A percentile compares a stretch with the other conserved stretches of the same genome.
These are phyloP conservation scores for Iberis pinnata DNA, from an alignment of 345 rosid genomes.

Conservation along the genomic window DNA sequence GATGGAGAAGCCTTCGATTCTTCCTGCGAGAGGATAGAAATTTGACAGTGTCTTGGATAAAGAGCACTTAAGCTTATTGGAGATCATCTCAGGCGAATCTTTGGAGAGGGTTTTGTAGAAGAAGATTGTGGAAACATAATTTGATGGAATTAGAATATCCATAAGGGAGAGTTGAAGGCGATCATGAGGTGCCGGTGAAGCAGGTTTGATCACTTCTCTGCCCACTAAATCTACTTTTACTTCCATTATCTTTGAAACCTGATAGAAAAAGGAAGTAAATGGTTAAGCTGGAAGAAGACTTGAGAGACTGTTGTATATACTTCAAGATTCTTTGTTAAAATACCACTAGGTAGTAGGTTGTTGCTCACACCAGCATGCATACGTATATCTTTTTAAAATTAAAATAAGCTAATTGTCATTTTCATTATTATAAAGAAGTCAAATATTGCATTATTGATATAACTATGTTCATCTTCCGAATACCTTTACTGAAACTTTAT, in stretches of 20 bases:
- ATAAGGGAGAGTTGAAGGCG: neutral
- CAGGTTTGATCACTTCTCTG: conserved; percentile 2
- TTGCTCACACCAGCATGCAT: too few species aligned
- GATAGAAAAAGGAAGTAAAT: too few species aligned
- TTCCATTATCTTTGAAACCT: neutral
- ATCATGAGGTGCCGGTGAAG: conserved; percentile 1
- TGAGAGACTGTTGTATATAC: too few species aligned
- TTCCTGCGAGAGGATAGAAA: conserved; percentile 48
- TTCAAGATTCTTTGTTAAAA: too few species aligned
- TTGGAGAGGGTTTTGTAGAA: conserved; percentile 1
- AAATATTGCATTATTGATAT: too few species aligned
- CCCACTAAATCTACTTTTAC: neutral
- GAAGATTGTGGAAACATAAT: neutral
- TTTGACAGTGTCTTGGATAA: conserved; percentile 30
- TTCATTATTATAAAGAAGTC: too few species aligned
- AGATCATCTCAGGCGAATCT: neutral
- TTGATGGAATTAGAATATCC: neutral
- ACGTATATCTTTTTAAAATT: too few species aligned
- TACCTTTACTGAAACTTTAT: too few species aligned
- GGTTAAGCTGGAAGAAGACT: too few species aligned
- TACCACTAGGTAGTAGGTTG: too few species aligned
- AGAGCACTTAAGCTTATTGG: conserved; percentile 25
- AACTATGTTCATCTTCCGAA: too few species aligned
- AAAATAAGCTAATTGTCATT: too few species aligned
- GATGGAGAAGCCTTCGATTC: conserved; percentile 29